phyloP scores from a whole-genome alignment of 768 basidiomycete species.

The Auriscalpium orientale region DNA sequence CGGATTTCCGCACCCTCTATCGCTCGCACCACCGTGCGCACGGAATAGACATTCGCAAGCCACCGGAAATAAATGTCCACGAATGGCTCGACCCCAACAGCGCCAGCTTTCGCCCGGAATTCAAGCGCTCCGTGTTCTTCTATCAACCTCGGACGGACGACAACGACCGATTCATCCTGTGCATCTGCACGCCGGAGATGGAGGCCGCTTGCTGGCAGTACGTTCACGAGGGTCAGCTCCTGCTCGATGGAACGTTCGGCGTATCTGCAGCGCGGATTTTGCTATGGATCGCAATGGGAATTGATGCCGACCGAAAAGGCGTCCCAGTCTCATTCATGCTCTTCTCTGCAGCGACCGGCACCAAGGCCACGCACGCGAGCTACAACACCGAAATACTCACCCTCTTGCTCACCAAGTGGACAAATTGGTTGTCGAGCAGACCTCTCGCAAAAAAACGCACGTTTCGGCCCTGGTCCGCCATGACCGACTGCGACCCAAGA shows the following conservation, averaged over 20 bases:
- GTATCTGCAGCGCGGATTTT: slow-evolving; percentile 15
- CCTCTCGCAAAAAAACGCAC: slow-evolving; percentile 2
- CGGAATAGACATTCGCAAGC: slow-evolving; percentile 6
- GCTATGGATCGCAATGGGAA: slow-evolving; percentile 25
- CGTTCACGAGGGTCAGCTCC: slow-evolving; percentile 12
- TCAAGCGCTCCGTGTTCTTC: slow-evolving; percentile 18
- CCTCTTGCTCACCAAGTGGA: slow-evolving; percentile 11
- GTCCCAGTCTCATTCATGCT: slow-evolving; percentile 25
- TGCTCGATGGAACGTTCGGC: slow-evolving; percentile 17
- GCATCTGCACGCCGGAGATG: slow-evolving; percentile 23
- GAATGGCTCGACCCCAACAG: slow-evolving; percentile 19
- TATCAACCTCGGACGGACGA: slow-evolving; percentile 16
- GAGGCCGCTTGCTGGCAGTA: slow-evolving; percentile 16
- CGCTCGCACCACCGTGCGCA: slow-evolving; percentile 15
- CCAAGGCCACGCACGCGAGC: slow-evolving; percentile 16
- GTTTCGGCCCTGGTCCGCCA: slow-evolving; percentile 20
- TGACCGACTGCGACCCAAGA: slow-evolving; percentile 27
- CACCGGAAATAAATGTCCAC: slow-evolving; percentile 16
- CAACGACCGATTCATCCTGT: slow-evolving; percentile 24
- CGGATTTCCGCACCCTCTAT: slow-evolving; percentile 19
- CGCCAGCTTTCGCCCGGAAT: slow-evolving; percentile 8
- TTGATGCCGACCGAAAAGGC: slow-evolving; percentile 21
- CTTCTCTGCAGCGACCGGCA: slow-evolving; percentile 24
- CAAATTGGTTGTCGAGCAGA: not conserved
- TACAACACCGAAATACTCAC: slow-evolving; percentile 17